These are phyloP conservation scores for Tetragonia tetragonoides DNA, from an alignment of 148 eudicot genomes.

Conservation along the genomic window DNA sequence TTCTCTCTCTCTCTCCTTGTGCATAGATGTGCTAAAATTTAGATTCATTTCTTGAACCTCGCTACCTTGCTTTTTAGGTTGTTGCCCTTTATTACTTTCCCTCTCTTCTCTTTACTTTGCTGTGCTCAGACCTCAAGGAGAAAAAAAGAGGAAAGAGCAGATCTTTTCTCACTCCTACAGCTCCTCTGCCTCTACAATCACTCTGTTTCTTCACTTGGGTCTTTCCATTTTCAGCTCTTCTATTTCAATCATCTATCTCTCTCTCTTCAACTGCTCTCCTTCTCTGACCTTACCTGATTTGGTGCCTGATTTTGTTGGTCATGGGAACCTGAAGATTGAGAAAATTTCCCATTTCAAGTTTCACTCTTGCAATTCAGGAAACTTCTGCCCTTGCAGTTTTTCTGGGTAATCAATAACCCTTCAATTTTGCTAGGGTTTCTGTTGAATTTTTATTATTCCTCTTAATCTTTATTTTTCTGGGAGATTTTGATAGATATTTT, in stretches of 20 bases:
- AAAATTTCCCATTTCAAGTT: slow-evolving; percentile 7
- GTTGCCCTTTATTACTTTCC: slow-evolving; percentile 26
- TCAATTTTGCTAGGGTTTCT: slow-evolving; percentile 11
- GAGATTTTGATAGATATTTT: slow-evolving; percentile 29
- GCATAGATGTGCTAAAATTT: slow-evolving; percentile 33
- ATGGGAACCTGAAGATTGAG: slow-evolving; percentile 11
- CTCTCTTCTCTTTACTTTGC: slow-evolving; percentile 17
- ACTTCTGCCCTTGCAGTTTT: neutral
- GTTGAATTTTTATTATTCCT: slow-evolving; percentile 15
- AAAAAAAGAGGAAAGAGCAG: slow-evolving; percentile 22
- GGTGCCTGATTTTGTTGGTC: too few species aligned
- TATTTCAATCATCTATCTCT: slow-evolving; percentile 14
- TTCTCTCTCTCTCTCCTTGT: slow-evolving; percentile 17
- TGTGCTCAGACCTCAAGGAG: slow-evolving; percentile 23
- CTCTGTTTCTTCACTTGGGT: slow-evolving; percentile 26
- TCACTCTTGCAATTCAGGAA: slow-evolving; percentile 19
- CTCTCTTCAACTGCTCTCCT: slow-evolving; percentile 12
- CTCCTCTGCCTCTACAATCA: slow-evolving; percentile 11
- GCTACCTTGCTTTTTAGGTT: slow-evolving; percentile 31
- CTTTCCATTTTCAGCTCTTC: slow-evolving; percentile 35
- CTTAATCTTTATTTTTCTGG: slow-evolving; percentile 3
- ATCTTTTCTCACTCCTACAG: slow-evolving; percentile 8
- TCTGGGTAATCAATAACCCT: neutral
- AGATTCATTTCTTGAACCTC: slow-evolving; percentile 59
- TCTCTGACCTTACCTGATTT: slow-evolving; percentile 29